Conservation (phyloP, 768 basidiomycete species). For the Naganishia onofrii region DNA sequence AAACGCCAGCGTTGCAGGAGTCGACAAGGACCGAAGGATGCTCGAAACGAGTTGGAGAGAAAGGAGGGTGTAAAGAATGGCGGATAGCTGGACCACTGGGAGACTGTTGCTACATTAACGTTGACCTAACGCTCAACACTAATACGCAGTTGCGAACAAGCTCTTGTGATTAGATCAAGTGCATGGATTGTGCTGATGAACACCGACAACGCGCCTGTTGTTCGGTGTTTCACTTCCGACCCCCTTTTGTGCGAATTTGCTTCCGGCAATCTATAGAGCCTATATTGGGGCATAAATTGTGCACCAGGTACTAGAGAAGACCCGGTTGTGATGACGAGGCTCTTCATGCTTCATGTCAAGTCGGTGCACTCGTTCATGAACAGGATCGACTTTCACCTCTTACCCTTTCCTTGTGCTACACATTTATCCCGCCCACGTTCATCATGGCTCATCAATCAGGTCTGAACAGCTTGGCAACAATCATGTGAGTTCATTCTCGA, state of each 20-base stretch:
- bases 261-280: neutral
- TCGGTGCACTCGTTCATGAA: too few species aligned
- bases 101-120: neutral
- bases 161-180: too few species aligned
- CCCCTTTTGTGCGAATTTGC: neutral
- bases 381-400: neutral
- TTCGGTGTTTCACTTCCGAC: neutral
- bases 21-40: too few species aligned
- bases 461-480: slow-evolving; percentile 28
- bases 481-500: slow-evolving; percentile 23
- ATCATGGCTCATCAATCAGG: slow-evolving; percentile 23
- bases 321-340: neutral
- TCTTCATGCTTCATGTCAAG: too few species aligned
- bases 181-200: too few species aligned
- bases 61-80: slow-evolving; percentile 7
- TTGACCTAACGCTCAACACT: neutral
- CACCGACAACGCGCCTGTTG: neutral
- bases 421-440: neutral
- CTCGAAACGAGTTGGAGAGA: neutral
- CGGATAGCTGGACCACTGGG: neutral
- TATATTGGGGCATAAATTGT: too few species aligned
- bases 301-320: neutral
- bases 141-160: neutral
- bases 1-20: slow-evolving; percentile 18
- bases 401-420: neutral